Conservation (phyloP, 768 basidiomycete species). For the Nevesoporus exiguus region DNA sequence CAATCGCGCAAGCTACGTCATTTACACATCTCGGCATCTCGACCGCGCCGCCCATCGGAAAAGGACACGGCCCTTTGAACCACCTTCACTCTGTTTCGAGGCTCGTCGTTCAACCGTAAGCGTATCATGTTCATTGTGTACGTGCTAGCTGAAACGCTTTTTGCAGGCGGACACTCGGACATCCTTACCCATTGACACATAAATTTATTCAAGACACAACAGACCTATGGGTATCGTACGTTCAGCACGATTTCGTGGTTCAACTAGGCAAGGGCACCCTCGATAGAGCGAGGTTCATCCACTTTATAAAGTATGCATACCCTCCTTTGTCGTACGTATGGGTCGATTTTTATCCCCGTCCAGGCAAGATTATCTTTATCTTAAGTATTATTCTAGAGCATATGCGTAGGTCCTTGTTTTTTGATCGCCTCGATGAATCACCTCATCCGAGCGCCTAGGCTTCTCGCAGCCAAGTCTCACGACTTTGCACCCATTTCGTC, state of each 20-base stretch:
- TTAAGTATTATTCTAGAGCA: constrained; percentile 83
- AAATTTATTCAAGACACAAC: constrained; percentile 58
- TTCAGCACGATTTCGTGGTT: constrained; percentile 81
- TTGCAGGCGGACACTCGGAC: constrained; percentile 49
- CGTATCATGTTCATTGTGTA: constrained; percentile 12
- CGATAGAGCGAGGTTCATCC: constrained; percentile 60
- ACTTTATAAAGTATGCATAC: constrained; percentile 73
- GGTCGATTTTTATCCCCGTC: background rate
- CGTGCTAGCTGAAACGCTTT: background rate
- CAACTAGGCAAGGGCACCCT: constrained; percentile 73
- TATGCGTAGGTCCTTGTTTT: constrained; percentile 48
- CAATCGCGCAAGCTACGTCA: constrained; percentile 54
- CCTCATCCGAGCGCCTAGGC: constrained; percentile 33
- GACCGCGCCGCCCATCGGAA: constrained; percentile 62
- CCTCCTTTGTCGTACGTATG: background rate
- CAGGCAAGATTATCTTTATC: constrained; percentile 80
- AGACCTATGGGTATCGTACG: constrained; percentile 65
- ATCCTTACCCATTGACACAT: constrained; percentile 68
- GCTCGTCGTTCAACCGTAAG: constrained; percentile 54
- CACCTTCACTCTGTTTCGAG: constrained; percentile 63
- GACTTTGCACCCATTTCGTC: constrained; percentile 58
- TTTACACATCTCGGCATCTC: constrained; percentile 77
- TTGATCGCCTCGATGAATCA: background rate
- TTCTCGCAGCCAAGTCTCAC: constrained; percentile 76
- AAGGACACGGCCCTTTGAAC: constrained; percentile 82